Conservation (phyloP, 2,329 filamentous ascomycete species). For the Claviceps citrina region DNA sequence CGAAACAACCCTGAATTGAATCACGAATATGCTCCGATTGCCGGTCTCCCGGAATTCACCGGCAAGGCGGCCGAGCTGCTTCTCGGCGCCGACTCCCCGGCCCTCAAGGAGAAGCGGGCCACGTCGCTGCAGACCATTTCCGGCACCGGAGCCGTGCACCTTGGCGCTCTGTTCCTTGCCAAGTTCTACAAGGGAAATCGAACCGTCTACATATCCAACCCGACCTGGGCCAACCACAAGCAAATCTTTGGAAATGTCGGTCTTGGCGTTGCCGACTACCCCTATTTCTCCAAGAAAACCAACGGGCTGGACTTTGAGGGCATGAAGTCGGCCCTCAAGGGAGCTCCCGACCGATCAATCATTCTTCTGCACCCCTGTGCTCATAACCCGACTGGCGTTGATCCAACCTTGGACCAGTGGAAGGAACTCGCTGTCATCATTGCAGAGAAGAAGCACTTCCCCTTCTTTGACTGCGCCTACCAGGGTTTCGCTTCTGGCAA, state of each 20-base stretch:
- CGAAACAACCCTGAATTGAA: slow-evolving; percentile 80
- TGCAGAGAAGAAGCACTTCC: slow-evolving; percentile 68
- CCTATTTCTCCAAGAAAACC: slow-evolving; percentile 82
- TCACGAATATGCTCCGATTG: slow-evolving; percentile 97
- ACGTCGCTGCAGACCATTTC: slow-evolving; percentile 88
- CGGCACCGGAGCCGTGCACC: slow-evolving; percentile 85
- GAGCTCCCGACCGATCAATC: slow-evolving; percentile 65
- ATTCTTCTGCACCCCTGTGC: slow-evolving; percentile 90
- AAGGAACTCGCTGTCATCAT: slow-evolving; percentile 70
- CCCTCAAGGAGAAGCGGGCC: slow-evolving; percentile 67
- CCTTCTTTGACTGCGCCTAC: slow-evolving; percentile 97
- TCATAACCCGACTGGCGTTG: slow-evolving; percentile 95
- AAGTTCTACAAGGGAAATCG: slow-evolving; percentile 71
- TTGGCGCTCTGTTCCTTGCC: slow-evolving; percentile 83
- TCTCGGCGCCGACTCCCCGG: slow-evolving; percentile 64
- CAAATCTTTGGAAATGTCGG: slow-evolving; percentile 93
- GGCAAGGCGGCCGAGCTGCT: slow-evolving; percentile 82
- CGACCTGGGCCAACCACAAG: slow-evolving; percentile 97
- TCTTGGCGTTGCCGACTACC: slow-evolving; percentile 66
- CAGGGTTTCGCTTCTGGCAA: slow-evolving; percentile 94
- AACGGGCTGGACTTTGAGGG: slow-evolving; percentile 85
- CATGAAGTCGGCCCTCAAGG: slow-evolving; percentile 57
- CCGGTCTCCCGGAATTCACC: slow-evolving; percentile 73
- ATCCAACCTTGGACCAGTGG: slow-evolving; percentile 90
- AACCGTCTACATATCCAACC: slow-evolving; percentile 79